phyloP scores from a whole-genome alignment of 148 eudicot species.

The Rhododendron molle region DNA sequence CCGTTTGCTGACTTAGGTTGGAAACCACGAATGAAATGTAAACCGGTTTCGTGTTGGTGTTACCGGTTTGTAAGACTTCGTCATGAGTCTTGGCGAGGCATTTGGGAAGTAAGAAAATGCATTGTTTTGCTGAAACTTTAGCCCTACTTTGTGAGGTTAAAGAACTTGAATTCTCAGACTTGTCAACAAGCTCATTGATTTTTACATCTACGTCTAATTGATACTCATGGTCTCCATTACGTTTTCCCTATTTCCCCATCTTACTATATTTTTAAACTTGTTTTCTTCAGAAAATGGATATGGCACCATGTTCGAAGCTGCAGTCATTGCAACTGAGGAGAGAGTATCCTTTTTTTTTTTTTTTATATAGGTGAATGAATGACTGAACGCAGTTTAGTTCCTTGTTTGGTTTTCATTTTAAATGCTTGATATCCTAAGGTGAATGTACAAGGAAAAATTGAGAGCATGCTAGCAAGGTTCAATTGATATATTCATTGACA shows the following conservation, averaged over 20 bases:
- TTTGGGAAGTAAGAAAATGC: not conserved
- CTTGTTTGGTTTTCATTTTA: not conserved
- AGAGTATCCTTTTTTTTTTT: slow-evolving; percentile 70
- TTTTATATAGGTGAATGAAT: not conserved
- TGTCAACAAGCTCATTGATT: not conserved
- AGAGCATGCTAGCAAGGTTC: not conserved
- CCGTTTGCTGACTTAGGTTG: not conserved
- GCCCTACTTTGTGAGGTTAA: not conserved
- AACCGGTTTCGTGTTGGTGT: not conserved
- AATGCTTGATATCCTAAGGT: not conserved
- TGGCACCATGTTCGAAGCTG: slow-evolving; percentile 94
- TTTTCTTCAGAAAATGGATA: slow-evolving; percentile 78
- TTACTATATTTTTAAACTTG: not conserved
- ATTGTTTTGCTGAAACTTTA: not conserved
- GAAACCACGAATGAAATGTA: not conserved
- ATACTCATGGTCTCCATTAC: not conserved
- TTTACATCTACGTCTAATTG: not conserved
- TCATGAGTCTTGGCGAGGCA: not conserved
- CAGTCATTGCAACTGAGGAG: slow-evolving; percentile 86
- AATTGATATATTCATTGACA: not conserved
- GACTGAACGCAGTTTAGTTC: not conserved
- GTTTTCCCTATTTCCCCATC: not conserved
- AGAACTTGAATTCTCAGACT: not conserved
- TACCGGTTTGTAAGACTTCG: not conserved
- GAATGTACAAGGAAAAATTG: not conserved